phyloP scores from a whole-genome alignment of 768 basidiomycete species.

The Suillus cothurnatus region DNA sequence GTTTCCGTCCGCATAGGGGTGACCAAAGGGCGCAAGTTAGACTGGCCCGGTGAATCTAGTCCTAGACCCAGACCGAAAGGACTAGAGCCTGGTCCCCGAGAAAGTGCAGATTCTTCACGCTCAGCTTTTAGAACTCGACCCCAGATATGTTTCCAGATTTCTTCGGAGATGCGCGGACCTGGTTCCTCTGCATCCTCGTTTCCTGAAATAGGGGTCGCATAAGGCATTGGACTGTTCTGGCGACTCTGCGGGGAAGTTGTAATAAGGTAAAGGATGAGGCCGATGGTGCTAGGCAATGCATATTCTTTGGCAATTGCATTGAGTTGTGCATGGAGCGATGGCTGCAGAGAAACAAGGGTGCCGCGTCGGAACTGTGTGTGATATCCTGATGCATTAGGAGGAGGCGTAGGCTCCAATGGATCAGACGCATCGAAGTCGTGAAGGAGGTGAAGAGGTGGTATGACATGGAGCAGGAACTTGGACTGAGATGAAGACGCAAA shows the following conservation, averaged over 20 bases:
- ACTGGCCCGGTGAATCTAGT: conserved; percentile 34
- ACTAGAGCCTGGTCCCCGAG: conserved; percentile 39
- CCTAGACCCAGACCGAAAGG: conserved; percentile 49
- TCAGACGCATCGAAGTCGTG: conserved; percentile 53
- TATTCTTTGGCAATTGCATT: conserved; percentile 92
- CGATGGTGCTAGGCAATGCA: conserved; percentile 83
- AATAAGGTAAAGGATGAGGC: conserved; percentile 83
- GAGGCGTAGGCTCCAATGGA: conserved; percentile 50
- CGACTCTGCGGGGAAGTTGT: conserved; percentile 33
- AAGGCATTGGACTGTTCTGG: conserved; percentile 19
- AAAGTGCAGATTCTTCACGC: conserved; percentile 42
- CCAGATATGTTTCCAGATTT: conserved; percentile 91
- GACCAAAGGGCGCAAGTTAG: conserved; percentile 48
- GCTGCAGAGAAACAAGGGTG: conserved; percentile 81
- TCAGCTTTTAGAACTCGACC: conserved; percentile 66
- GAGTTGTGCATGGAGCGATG: conserved; percentile 82
- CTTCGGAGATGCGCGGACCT: conserved; percentile 84
- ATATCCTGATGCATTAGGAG: conserved; percentile 68
- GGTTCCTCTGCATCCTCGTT: conserved; percentile 50
- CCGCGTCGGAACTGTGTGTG: conserved; percentile 82
- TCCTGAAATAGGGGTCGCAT: conserved; percentile 16
- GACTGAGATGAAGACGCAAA: conserved; percentile 47
- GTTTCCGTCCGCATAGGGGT: conserved; percentile 43
- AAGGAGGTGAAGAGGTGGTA: conserved; percentile 75
- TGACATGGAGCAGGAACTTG: conserved; percentile 78